phyloP scores from a whole-genome alignment of 2,329 filamentous ascomycete genomes.

The Colletotrichum aenigma region DNA sequence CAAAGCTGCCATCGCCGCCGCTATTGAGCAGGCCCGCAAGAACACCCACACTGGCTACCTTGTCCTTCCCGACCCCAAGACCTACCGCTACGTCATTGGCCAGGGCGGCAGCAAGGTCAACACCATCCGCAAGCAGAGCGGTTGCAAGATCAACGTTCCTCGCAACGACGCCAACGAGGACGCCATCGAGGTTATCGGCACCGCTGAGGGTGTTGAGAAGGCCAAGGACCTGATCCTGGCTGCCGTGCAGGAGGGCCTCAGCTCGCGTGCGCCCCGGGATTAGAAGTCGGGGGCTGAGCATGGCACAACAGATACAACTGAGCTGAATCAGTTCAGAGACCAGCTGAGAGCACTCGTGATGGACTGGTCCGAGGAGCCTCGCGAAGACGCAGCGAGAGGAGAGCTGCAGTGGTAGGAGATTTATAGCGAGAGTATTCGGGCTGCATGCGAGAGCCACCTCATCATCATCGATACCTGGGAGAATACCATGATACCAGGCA shows the following conservation, averaged over 20 bases:
- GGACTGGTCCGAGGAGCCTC: background rate
- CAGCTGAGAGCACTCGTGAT: background rate
- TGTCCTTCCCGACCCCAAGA: conserved; percentile 84
- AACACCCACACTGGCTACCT: conserved; percentile 82
- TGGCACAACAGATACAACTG: background rate
- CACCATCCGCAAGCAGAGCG: conserved; percentile 87
- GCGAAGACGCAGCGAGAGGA: background rate
- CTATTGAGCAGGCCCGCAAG: conserved; percentile 73
- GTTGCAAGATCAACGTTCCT: conserved; percentile 92
- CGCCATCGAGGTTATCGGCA: conserved; percentile 88
- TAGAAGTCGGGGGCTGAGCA: background rate
- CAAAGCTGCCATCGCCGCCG: conserved; percentile 73
- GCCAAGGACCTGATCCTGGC: conserved; percentile 89
- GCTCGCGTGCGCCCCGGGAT: conserved; percentile 20
- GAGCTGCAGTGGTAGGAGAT: background rate
- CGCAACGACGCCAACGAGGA: conserved; percentile 76
- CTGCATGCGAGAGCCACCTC: background rate
- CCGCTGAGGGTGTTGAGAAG: conserved; percentile 79
- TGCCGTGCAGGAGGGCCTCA: conserved; percentile 70
- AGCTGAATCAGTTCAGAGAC: background rate
- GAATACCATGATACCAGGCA: background rate
- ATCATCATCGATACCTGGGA: background rate
- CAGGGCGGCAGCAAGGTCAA: conserved; percentile 91
- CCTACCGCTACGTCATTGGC: conserved; percentile 90
- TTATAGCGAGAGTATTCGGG: background rate